Evolutionary conservation across 495 filamentous ascomycete species (phyloP), one percentile per base, ranked within the genome.

Genomic region (Lichenothelia convexa): DNA sequence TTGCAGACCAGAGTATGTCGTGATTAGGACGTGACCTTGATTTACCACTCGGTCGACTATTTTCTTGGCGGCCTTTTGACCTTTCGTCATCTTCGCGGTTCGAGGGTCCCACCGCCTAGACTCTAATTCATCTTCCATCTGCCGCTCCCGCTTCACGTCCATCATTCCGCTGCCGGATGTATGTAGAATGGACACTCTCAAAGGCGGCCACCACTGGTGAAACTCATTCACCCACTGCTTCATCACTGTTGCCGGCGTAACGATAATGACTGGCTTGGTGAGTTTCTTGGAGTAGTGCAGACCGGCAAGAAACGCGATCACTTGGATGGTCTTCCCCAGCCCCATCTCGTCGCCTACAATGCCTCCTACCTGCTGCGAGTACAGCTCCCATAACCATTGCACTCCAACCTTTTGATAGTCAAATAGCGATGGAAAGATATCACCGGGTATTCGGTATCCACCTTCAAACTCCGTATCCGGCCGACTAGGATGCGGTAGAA

Each of bases 311-410:
- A 93, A 93, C 0, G 87, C 74, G 33, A 97, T 93, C 34, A 82
- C 63, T 54, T 94, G 87, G 18, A 97, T 80, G 0, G 89, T 97
- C 56, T 97, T 97, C 8, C 89, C 89, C 11, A 95, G 64, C 0
- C 89, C 89, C 89, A 97, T 97, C 61, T 97, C 89, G 45, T 97
- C 89, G 5, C 85, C 89, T 33, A 97, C 67, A 38, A 97, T 97
- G 11, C 89, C 89, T 17, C 89, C 89, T 19, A 92, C 83, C 43
- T 78, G 66, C 51, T 93, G 80, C 29, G 71, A 63, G 51, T 93
- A 85, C 12, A 97, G 60, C 55, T 97, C 85, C 58, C 82, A 84
- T n/a, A 97, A 65, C 89, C 89, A 97, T 49, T 91, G 79, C 2
- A 95, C 84, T 11, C 86, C 81, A 1, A 82, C 91, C 49, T 87